phyloP scores from a whole-genome alignment of 2,329 filamentous ascomycete species.

The Fusarium oxysporum region DNA sequence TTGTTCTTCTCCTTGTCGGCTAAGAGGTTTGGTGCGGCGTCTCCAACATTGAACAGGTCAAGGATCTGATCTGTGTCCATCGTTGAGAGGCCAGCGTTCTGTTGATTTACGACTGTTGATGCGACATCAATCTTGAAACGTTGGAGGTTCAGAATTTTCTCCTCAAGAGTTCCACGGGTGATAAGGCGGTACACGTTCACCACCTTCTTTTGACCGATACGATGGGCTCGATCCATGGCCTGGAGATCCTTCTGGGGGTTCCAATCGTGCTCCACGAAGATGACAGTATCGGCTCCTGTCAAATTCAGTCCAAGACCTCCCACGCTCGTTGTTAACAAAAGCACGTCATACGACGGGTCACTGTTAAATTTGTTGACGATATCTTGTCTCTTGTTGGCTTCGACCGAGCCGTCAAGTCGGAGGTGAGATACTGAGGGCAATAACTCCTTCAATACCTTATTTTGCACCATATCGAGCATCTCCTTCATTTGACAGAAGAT shows the following conservation, averaged over 20 bases:
- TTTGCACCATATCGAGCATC: conserved; percentile 99
- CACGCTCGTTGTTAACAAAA: conserved; percentile 93
- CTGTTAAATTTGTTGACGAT: conserved; percentile 99
- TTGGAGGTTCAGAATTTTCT: conserved; percentile 98
- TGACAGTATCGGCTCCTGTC: conserved; percentile 97
- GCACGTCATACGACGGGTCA: conserved; percentile 94
- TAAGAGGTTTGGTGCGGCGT: conserved; percentile 75
- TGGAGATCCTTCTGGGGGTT: conserved; percentile 99
- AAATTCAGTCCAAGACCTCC: conserved; percentile 94
- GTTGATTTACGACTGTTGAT: conserved; percentile 97
- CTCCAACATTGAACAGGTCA: conserved; percentile 92
- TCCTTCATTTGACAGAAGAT: conserved; percentile 99
- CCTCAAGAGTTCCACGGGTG: conserved; percentile 93
- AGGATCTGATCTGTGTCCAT: conserved; percentile 99
- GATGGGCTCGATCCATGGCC: conserved; percentile 98
- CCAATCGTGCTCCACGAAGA: conserved; percentile 99
- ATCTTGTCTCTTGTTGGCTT: conserved; percentile 92
- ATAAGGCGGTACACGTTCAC: conserved; percentile 98
- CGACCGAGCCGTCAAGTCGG: conserved; percentile 92
- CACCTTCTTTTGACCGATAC: conserved; percentile 99
- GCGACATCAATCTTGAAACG: conserved; percentile 99
- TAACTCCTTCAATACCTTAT: conserved; percentile 88
- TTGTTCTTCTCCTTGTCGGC: conserved; percentile 68
- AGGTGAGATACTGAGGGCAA: conserved; percentile 94
- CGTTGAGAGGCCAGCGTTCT: conserved; percentile 91